A percentile compares a stretch with the other conserved stretches of the same genome.
phyloP scores from a whole-genome alignment of 2,329 filamentous ascomycete genomes.

The Cercospora canescens region DNA sequence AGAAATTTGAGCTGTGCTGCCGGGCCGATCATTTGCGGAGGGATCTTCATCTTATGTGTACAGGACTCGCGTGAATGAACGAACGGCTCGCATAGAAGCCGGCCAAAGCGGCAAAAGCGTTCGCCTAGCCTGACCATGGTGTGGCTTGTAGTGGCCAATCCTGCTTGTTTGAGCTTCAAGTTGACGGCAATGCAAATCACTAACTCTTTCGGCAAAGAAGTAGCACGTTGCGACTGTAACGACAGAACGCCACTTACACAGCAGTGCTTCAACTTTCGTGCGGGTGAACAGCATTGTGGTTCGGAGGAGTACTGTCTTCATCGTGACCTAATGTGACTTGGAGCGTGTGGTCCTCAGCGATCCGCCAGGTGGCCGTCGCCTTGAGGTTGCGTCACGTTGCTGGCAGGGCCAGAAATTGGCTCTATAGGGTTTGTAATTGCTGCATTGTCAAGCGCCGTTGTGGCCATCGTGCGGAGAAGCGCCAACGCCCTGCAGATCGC shows the following conservation, averaged over 20 bases:
- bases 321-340: not conserved
- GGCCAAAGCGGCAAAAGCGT: constrained; percentile 13
- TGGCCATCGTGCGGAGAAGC: not conserved
- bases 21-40: not conserved
- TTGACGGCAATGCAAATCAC: constrained; percentile 6
- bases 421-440: not conserved
- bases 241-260: not conserved
- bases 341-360: not conserved
- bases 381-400: not conserved
- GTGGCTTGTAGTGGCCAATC: not conserved
- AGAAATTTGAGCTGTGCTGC: not conserved
- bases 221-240: not conserved
- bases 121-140: not conserved
- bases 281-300: not conserved
- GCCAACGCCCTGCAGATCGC: not conserved
- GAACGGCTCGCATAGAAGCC: not conserved
- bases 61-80: not conserved
- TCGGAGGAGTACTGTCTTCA: not conserved
- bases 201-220: not conserved
- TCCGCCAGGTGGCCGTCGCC: not conserved
- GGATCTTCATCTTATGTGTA: constrained; percentile 6
- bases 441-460: not conserved
- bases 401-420: not conserved
- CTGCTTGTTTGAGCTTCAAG: constrained; percentile 5
- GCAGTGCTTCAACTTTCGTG: not conserved